Evolutionary conservation across 345 rosid genomes (phyloP).

Genomic region (Gossypium bickii): DNA sequence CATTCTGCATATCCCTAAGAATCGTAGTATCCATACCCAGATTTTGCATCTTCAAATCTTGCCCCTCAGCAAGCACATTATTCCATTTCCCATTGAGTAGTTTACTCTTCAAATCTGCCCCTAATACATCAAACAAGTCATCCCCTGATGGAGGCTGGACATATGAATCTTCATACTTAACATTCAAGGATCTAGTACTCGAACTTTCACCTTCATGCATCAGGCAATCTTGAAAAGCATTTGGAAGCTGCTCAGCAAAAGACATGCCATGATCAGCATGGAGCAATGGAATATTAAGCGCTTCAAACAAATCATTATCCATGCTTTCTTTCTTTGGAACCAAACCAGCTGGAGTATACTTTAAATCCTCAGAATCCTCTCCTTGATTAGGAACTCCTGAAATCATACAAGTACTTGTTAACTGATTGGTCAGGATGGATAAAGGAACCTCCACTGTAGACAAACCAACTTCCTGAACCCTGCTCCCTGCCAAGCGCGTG

Average conservation of each 20-base stretch:
- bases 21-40: conserved; percentile 33
- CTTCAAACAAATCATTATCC: conserved; percentile 31
- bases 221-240: conserved; percentile 20
- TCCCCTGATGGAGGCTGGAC: conserved; percentile 49
- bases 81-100: conserved; percentile 36
- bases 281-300: conserved; percentile 18
- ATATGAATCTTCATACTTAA: conserved; percentile 29
- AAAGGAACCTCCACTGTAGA: conserved; percentile 31
- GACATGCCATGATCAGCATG: conserved; percentile 20
- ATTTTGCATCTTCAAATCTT: conserved; percentile 29
- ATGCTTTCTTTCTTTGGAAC: conserved; percentile 26
- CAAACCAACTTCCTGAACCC: conserved; percentile 20
- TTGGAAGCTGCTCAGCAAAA: conserved; percentile 21
- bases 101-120: conserved; percentile 62
- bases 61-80: conserved; percentile 22
- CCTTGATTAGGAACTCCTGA: conserved; percentile 23
- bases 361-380: conserved; percentile 14
- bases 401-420: conserved; percentile 20
- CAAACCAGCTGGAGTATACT: conserved; percentile 18
- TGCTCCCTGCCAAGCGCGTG: conserved; percentile 9
- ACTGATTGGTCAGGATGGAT: conserved; percentile 21
- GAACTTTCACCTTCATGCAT: conserved; percentile 26
- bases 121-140: conserved; percentile 79
- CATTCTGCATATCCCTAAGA: conserved; percentile 31
- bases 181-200: conserved; percentile 18